Evolutionary conservation across 2,329 filamentous ascomycete species (phyloP).

Genomic region (Lasiodiplodia gonubiensis): DNA sequence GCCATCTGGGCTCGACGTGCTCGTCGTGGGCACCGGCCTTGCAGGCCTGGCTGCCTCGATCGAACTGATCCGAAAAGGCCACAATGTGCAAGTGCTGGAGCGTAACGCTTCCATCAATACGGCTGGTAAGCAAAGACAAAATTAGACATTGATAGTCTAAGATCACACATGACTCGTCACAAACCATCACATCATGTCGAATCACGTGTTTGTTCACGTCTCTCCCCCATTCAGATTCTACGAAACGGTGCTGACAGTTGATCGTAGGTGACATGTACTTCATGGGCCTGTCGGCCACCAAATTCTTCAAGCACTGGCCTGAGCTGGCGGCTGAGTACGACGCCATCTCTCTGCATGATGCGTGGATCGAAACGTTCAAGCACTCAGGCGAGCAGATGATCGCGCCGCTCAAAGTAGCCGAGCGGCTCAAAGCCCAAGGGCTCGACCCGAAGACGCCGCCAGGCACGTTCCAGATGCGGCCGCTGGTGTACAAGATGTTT

Average conservation of each 20-base stretch:
- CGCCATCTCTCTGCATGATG: conserved; percentile 59
- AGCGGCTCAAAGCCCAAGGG: conserved; percentile 54
- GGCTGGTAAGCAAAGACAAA: conserved; percentile 47
- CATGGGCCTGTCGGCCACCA: conserved; percentile 62
- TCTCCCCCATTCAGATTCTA: neutral
- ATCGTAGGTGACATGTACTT: conserved; percentile 63
- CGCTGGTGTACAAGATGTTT: conserved; percentile 62
- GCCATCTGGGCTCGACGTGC: conserved; percentile 47
- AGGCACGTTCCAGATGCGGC: conserved; percentile 62
- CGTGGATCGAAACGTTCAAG: conserved; percentile 63
- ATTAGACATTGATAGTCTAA: neutral
- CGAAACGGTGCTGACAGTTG: neutral
- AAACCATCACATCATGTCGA: neutral
- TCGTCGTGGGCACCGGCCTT: conserved; percentile 48
- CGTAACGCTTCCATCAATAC: conserved; percentile 58
- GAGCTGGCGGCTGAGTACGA: conserved; percentile 59
- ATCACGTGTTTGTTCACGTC: neutral
- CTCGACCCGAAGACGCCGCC: conserved; percentile 57
- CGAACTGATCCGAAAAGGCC: conserved; percentile 49
- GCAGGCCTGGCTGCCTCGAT: conserved; percentile 47
- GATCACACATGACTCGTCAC: neutral
- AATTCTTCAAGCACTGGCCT: conserved; percentile 62
- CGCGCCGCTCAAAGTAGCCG: conserved; percentile 55
- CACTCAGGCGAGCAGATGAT: conserved; percentile 59
- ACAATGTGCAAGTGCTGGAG: conserved; percentile 49